Percentiles rank a stretch among this genome's conserved stretches.
Conservation (phyloP, 164 flowering plant genomes). For the Malania oleifera region DNA sequence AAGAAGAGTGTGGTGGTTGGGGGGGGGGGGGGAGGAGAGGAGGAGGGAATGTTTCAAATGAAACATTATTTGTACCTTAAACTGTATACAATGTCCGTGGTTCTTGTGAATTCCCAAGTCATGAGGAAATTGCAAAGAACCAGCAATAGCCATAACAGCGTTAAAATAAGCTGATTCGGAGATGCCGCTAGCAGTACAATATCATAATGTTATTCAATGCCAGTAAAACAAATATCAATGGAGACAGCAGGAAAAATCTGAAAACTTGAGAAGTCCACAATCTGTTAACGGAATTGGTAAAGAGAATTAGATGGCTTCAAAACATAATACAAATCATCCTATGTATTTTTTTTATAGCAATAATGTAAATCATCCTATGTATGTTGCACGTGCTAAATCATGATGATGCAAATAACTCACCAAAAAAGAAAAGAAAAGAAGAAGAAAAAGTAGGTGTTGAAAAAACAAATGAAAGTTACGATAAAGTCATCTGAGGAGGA, state of each 20-base stretch:
- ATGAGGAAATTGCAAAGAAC: constrained; percentile 49
- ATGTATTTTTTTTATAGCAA: too few relatives aligned
- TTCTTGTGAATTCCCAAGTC: constrained; percentile 35
- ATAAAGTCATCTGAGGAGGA: too few relatives aligned
- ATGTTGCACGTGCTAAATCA: too few relatives aligned
- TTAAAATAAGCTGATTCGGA: neutral
- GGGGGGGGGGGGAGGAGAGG: too few relatives aligned
- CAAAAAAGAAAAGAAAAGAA: too few relatives aligned
- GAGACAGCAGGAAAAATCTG: neutral
- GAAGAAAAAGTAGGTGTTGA: too few relatives aligned
- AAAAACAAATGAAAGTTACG: too few relatives aligned
- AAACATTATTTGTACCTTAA: constrained; percentile 27
- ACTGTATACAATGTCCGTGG: constrained; percentile 17
- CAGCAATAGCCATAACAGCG: constrained; percentile 38
- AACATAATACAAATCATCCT: neutral
- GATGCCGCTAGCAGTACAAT: constrained; percentile 2
- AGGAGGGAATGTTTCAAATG: neutral
- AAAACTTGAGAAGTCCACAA: neutral
- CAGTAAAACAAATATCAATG: neutral
- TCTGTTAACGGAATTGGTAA: neutral
- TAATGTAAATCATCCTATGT: too few relatives aligned
- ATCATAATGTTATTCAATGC: constrained; percentile 11
- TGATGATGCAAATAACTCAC: too few relatives aligned
- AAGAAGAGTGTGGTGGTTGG: too few relatives aligned
- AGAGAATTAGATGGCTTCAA: neutral